Base-by-base conservation (phyloP, 225 moss, liverwort and hornwort genomes). In the Pseudisothecium myosuroides region DNA sequence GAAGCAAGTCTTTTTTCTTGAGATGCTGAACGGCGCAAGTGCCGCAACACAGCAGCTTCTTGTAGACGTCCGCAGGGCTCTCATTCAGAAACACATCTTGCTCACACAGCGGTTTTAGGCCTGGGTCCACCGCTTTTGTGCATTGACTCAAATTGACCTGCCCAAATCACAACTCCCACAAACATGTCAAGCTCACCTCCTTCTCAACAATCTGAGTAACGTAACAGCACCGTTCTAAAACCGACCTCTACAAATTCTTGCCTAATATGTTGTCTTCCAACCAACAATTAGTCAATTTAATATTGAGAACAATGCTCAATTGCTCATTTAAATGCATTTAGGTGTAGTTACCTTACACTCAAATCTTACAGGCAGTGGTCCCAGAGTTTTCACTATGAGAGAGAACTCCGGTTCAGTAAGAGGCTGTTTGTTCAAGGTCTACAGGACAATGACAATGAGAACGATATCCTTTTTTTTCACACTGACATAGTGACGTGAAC, bases 131-230 rank as follows among this genome's bases (percentile, higher is more conserved):
- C 76, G 88, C 72, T 84, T 93, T 93, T 23, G 76, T 87, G 78
- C 93, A 93, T 73, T 82, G 87, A 72, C 90, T 93, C 39, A 93
- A 89, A 58, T 93, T 92, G 41, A 92, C 91, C 93, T 93, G 88
- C 73, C 49, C 82, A 72, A 65, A 79, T 22, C 39, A 77, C 43
- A 74, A 82, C 58, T 23, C 55, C 49, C 65, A 50, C 23, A 54
- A 28, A 62, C 23, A 62, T 14, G 49, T 86, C 75, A 55, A 84
- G 69, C 61, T 41, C 80, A 20, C 34, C 62, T 85, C 71, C 75
- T 64, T 80, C 61, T 36, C 78, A 78, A n/a, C 69, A 85, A 55
- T 83, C 55, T 36, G 23, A 61, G 64, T 4, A 26, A n/a, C 37
- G 27, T 11, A 37, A 79, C 39, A 58, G 58, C 39, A 79, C 55